Percentiles rank a stretch among this genome's conserved stretches.
Conservation (phyloP, 345 rosid species). For the Acer campestre region DNA sequence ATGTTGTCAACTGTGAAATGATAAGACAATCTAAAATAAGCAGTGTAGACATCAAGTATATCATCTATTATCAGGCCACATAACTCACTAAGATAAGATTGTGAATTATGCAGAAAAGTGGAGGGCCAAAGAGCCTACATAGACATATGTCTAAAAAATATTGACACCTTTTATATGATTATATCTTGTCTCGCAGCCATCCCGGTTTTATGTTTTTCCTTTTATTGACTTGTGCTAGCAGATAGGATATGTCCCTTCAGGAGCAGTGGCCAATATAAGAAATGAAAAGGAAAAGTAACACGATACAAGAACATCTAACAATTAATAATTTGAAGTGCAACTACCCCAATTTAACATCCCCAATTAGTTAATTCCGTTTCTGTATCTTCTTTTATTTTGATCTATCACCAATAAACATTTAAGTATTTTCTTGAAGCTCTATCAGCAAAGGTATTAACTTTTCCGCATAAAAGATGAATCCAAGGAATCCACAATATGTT, state of each 20-base stretch:
- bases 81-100: background rate
- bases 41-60: background rate
- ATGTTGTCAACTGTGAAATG: background rate
- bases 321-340: background rate
- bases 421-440: background rate
- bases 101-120: background rate
- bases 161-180: background rate
- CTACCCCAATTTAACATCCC: background rate
- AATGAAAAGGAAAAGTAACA: background rate
- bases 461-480: background rate
- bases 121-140: background rate
- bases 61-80: background rate
- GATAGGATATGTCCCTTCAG: background rate
- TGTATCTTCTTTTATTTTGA: background rate
- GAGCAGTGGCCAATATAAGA: background rate
- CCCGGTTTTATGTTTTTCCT: background rate
- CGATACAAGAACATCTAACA: background rate
- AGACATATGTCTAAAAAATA: background rate
- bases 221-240: background rate
- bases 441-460: background rate
- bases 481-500: background rate
- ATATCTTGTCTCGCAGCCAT: background rate
- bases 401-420: background rate
- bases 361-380: background rate
- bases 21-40: conserved; percentile 1